phyloP scores from a whole-genome alignment of 208 protist species.

The Crithidia acanthocephali region DNA sequence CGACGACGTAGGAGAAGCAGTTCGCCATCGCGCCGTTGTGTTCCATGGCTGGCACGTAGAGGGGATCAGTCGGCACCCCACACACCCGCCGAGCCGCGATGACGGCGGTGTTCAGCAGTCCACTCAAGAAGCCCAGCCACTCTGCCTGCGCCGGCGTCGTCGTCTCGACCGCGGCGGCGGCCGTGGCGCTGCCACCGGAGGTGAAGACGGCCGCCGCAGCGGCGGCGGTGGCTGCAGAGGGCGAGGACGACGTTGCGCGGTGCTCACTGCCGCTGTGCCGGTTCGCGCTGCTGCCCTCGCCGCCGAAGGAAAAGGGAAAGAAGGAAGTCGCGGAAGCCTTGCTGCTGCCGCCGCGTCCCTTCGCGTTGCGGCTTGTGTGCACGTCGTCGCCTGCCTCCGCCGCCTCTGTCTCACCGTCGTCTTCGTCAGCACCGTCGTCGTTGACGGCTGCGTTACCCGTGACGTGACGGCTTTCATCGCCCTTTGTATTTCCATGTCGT shows the following conservation, averaged over 20 bases:
- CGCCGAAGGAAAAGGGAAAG: conserved; percentile 1
- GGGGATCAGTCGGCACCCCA: conserved; percentile 49
- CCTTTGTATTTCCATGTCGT: neutral
- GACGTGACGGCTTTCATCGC: neutral
- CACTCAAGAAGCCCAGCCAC: conserved; percentile 43
- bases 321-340: neutral
- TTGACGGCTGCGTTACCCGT: too few species aligned
- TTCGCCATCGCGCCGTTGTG: conserved; percentile 28
- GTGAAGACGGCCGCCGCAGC: neutral
- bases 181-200: conserved; percentile 10
- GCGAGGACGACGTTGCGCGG: neutral
- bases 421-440: neutral
- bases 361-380: too few species aligned
- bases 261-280: neutral
- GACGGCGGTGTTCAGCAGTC: conserved; percentile 49
- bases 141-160: conserved; percentile 19
- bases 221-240: neutral
- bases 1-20: conserved; percentile 41
- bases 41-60: conserved; percentile 41
- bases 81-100: conserved; percentile 51
- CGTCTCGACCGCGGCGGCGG: neutral
- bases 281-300: neutral
- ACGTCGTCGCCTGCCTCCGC: too few species aligned
- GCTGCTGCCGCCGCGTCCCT: neutral
- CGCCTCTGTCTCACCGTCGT: neutral